Evolutionary conservation across 2,329 filamentous ascomycete genomes (phyloP).

Genomic region (Onygena corvina): DNA sequence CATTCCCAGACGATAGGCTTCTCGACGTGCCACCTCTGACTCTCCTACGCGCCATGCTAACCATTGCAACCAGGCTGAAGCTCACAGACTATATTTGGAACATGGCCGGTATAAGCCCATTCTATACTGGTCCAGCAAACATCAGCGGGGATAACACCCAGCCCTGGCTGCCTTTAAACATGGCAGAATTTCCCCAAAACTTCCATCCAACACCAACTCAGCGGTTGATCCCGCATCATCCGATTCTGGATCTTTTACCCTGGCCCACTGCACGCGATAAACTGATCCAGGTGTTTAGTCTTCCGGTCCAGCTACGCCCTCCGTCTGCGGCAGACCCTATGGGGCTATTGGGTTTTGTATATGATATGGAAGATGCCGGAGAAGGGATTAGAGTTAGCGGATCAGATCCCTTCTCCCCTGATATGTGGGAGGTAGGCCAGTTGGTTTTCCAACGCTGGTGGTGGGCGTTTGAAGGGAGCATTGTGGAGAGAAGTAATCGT

Average conservation of each 20-base stretch:
- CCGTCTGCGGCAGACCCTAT: conserved; percentile 36
- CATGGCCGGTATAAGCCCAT: conserved; percentile 38
- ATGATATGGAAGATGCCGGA: conserved; percentile 45
- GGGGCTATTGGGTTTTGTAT: conserved; percentile 42
- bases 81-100: conserved; percentile 36
- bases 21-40: conserved; percentile 41
- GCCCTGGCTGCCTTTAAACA: conserved; percentile 7
- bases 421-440: conserved; percentile 48
- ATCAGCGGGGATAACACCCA: conserved; percentile 18
- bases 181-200: conserved; percentile 34
- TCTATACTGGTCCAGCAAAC: conserved; percentile 23
- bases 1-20: conserved; percentile 38
- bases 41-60: conserved; percentile 38
- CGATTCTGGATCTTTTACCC: conserved; percentile 46
- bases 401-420: conserved; percentile 38
- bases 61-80: conserved; percentile 39
- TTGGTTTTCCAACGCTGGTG: conserved; percentile 49
- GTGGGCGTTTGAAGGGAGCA: conserved; percentile 45
- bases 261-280: conserved; percentile 46
- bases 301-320: conserved; percentile 41
- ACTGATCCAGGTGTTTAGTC: conserved; percentile 40
- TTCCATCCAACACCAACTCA: conserved; percentile 44
- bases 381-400: conserved; percentile 44
- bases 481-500: conserved; percentile 45
- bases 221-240: conserved; percentile 43